These are phyloP conservation scores for Pulveroboletus ravenelii DNA, from an alignment of 768 basidiomycete genomes.

Conservation along the genomic window DNA sequence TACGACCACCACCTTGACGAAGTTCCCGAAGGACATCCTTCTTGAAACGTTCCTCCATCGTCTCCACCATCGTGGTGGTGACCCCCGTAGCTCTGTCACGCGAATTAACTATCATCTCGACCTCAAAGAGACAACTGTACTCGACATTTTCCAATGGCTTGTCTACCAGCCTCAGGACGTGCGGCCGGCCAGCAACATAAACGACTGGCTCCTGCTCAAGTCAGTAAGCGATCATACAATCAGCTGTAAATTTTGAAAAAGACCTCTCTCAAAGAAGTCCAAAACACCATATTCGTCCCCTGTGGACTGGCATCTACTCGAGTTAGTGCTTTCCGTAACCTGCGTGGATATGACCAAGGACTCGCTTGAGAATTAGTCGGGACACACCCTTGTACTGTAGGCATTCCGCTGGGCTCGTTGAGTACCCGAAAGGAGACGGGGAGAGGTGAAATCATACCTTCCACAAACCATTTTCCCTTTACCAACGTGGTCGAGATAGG, in stretches of 20 bases:
- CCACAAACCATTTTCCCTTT: conserved; percentile 70
- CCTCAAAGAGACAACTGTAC: conserved; percentile 39
- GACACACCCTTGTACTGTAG: conserved; percentile 70
- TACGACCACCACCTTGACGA: conserved; percentile 60
- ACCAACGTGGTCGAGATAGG: conserved; percentile 32
- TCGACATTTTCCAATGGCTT: conserved; percentile 93
- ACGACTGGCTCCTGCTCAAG: conserved; percentile 79
- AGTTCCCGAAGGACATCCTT: conserved; percentile 83
- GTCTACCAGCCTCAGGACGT: conserved; percentile 84
- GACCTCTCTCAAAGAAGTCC: conserved; percentile 95
- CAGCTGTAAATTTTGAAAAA: conserved; percentile 5
- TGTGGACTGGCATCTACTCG: conserved; percentile 77
- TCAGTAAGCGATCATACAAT: not conserved
- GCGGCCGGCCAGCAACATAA: conserved; percentile 80
- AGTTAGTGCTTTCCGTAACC: conserved; percentile 71
- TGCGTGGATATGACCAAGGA: conserved; percentile 25
- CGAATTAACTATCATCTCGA: not conserved
- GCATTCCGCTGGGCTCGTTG: conserved; percentile 73
- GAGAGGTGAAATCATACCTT: conserved; percentile 43
- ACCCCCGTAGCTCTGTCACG: conserved; percentile 81
- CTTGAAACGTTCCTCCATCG: conserved; percentile 87
- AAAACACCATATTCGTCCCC: conserved; percentile 73
- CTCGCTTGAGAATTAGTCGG: not conserved
- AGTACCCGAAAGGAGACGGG: conserved; percentile 6
- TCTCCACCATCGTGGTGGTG: conserved; percentile 83